A percentile compares a stretch with the other conserved stretches of the same genome.
Evolutionary conservation across 2,329 filamentous ascomycete species (phyloP).

Genomic region (Ceratocystis colombiana): DNA sequence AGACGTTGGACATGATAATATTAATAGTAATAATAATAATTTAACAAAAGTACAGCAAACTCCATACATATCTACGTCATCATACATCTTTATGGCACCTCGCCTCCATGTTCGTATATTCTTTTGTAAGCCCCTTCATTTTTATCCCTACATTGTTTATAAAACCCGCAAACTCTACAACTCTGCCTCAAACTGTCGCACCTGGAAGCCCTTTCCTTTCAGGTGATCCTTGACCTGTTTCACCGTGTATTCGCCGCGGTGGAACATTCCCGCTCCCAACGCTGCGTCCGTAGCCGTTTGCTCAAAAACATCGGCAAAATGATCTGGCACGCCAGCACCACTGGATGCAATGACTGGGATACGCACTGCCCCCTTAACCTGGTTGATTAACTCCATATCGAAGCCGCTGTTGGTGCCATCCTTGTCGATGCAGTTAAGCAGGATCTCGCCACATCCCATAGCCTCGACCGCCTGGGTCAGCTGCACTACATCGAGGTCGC

Average conservation of each 20-base stretch:
- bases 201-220: constrained; percentile 57
- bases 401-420: constrained; percentile 93
- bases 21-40: too few relatives aligned
- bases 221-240: constrained; percentile 84
- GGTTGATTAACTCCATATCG: constrained; percentile 79
- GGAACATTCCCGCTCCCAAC: constrained; percentile 94
- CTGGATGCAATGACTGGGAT: constrained; percentile 95
- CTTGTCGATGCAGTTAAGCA: constrained; percentile 95
- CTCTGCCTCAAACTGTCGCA: constrained; percentile 65
- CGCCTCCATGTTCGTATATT: background rate
- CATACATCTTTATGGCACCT: too few relatives aligned
- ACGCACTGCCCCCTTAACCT: constrained; percentile 75
- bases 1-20: too few relatives aligned
- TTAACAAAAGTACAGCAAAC: too few relatives aligned
- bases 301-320: constrained; percentile 85
- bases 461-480: constrained; percentile 82
- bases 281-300: constrained; percentile 84
- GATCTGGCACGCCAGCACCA: constrained; percentile 74
- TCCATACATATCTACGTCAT: too few relatives aligned
- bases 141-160: background rate
- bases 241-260: constrained; percentile 89
- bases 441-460: constrained; percentile 88
- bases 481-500: constrained; percentile 85
- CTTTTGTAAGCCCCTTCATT: background rate
- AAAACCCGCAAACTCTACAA: constrained; percentile 29